Conservation (phyloP, 306 rosid species). For the Luffa aegyptiaca region DNA sequence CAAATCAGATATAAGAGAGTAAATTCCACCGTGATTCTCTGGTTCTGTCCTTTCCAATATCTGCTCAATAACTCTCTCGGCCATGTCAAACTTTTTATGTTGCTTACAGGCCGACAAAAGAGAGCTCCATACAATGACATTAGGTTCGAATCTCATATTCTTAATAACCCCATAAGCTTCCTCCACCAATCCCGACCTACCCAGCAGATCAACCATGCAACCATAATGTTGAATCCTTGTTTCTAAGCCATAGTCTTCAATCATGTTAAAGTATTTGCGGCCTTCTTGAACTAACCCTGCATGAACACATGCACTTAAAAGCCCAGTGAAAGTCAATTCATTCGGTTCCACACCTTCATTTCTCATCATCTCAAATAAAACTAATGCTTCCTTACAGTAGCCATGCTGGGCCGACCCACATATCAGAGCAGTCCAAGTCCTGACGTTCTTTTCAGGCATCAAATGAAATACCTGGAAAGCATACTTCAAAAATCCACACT, state of each 20-base stretch:
- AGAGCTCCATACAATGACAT: slow-evolving; percentile 35
- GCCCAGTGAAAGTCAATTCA: slow-evolving; percentile 49
- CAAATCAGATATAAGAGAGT: slow-evolving; percentile 36
- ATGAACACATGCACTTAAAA: slow-evolving; percentile 51
- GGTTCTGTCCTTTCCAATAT: slow-evolving; percentile 30
- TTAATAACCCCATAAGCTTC: slow-evolving; percentile 45
- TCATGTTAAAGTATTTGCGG: slow-evolving; percentile 39
- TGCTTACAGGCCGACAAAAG: slow-evolving; percentile 54
- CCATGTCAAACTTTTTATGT: slow-evolving; percentile 42
- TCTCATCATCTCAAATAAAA: slow-evolving; percentile 41
- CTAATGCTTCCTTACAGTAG: slow-evolving; percentile 26
- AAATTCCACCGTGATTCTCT: slow-evolving; percentile 37
- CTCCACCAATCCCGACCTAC: slow-evolving; percentile 44
- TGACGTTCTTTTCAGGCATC: slow-evolving; percentile 33
- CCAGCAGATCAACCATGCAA: slow-evolving; percentile 48
- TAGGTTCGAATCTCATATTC: slow-evolving; percentile 40
- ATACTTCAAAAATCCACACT: slow-evolving; percentile 36
- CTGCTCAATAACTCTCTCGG: slow-evolving; percentile 40
- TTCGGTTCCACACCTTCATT: slow-evolving; percentile 36
- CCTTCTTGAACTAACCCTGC: slow-evolving; percentile 43
- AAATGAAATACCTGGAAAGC: slow-evolving; percentile 36
- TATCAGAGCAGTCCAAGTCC: slow-evolving; percentile 45
- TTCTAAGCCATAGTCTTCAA: slow-evolving; percentile 36
- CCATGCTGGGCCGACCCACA: slow-evolving; percentile 43
- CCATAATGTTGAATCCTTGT: slow-evolving; percentile 50